Percentiles rank a stretch among this genome's conserved stretches.
phyloP scores from a whole-genome alignment of 441 rosid genomes.

The Gossypium davidsonii region DNA sequence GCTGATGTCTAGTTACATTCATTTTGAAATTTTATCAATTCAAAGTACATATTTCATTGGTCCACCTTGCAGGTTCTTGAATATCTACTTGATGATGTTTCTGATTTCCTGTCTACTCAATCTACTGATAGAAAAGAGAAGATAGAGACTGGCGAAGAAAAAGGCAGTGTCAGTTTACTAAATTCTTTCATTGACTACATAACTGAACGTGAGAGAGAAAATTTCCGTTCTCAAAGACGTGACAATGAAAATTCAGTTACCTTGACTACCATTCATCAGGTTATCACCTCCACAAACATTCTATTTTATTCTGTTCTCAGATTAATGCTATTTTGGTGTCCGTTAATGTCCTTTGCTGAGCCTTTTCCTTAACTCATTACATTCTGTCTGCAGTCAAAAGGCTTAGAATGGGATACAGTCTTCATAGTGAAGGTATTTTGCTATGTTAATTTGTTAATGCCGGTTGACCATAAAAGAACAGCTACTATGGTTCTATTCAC shows the following conservation, averaged over 20 bases:
- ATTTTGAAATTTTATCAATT: not conserved
- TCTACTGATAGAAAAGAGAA: constrained; percentile 32
- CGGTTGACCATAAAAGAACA: not conserved
- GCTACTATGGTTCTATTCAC: not conserved
- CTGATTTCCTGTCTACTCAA: constrained; percentile 61
- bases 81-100: constrained; percentile 80
- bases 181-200: constrained; percentile 58
- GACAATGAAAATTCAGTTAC: constrained; percentile 79
- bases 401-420: constrained; percentile 93
- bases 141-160: constrained; percentile 34
- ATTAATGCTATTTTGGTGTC: constrained; percentile 7
- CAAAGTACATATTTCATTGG: not conserved
- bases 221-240: constrained; percentile 62
- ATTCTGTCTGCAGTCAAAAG: constrained; percentile 73
- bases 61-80: constrained; percentile 69
- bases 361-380: constrained; percentile 13
- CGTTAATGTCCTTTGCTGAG: constrained; percentile 16
- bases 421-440: constrained; percentile 80
- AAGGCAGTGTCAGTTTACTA: constrained; percentile 51
- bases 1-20: not conserved
- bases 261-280: constrained; percentile 97
- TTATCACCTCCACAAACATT: constrained; percentile 20
- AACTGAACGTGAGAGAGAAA: constrained; percentile 65
- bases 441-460: constrained; percentile 4
- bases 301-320: constrained; percentile 10